Percentiles rank a stretch among this genome's conserved stretches.
Conservation (phyloP, 352 stramenopile genomes). For the Pythium phragmitis region DNA sequence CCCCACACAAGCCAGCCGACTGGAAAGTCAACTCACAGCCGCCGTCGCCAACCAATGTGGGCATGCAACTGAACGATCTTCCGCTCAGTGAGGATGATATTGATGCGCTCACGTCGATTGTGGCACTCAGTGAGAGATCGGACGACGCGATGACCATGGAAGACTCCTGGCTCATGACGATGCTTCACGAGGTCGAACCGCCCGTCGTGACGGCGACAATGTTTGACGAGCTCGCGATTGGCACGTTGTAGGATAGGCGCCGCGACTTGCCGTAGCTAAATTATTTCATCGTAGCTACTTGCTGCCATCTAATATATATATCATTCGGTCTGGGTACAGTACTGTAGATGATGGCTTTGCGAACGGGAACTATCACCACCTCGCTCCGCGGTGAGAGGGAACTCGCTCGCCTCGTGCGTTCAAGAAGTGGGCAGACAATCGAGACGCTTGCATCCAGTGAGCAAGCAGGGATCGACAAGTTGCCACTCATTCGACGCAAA, state of each 20-base stretch:
- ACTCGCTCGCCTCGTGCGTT: too few relatives aligned
- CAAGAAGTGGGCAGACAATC: too few relatives aligned
- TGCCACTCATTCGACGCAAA: too few relatives aligned
- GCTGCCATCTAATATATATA: neutral
- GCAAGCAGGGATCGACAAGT: too few relatives aligned
- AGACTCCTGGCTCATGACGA: constrained; percentile 19
- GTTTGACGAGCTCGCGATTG: constrained; percentile 8
- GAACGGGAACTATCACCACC: too few relatives aligned
- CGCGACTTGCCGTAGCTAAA: neutral
- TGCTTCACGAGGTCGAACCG: constrained; percentile 14
- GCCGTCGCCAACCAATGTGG: constrained; percentile 18
- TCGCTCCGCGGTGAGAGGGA: too few relatives aligned
- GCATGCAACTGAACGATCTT: constrained; percentile 1
- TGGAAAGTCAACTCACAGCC: neutral
- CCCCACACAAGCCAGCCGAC: neutral
- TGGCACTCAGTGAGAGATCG: constrained; percentile 6
- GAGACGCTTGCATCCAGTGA: too few relatives aligned
- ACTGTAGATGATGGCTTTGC: too few relatives aligned
- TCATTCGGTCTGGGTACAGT: too few relatives aligned
- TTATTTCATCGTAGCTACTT: constrained; percentile 3
- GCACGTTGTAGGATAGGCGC: neutral
- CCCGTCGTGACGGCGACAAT: constrained; percentile 4
- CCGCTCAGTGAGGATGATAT: constrained; percentile 18
- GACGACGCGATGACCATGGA: constrained; percentile 3
- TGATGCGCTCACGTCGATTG: constrained; percentile 16